Conservation (phyloP, 805 yeast genomes). For the Spathaspora hagerdaliae region DNA sequence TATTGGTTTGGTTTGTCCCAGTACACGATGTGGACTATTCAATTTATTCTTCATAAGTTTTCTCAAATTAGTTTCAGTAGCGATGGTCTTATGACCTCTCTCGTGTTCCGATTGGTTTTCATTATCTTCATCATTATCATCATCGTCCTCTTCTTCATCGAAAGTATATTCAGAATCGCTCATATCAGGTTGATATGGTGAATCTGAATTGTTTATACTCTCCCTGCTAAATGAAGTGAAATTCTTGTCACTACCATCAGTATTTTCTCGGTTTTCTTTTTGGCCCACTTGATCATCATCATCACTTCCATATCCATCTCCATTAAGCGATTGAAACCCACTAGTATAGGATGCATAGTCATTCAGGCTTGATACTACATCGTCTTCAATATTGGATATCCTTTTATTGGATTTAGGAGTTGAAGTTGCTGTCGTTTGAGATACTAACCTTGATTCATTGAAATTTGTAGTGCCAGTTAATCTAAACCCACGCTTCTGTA, state of each 20-base stretch:
- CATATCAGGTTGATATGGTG: background rate
- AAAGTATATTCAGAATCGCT: constrained; percentile 22
- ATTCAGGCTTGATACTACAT: constrained; percentile 3
- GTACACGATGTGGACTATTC: background rate
- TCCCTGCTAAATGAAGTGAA: background rate
- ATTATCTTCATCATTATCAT: background rate
- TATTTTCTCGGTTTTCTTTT: constrained; percentile 4
- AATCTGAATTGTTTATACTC: background rate
- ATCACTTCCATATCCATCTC: background rate
- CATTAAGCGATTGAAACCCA: constrained; percentile 18
- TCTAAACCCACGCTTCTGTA: constrained; percentile 31
- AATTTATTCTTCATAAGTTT: background rate
- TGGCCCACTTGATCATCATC: constrained; percentile 1
- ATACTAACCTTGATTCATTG: constrained; percentile 3
- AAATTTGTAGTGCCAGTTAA: background rate
- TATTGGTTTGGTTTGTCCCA: background rate
- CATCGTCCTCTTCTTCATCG: constrained; percentile 17
- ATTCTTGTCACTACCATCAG: background rate
- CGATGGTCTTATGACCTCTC: too few relatives aligned
- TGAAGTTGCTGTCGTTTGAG: constrained; percentile 31
- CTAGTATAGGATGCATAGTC: constrained; percentile 33
- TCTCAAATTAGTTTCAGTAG: background rate
- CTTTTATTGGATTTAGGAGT: constrained; percentile 31
- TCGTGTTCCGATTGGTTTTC: background rate
- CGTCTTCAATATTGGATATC: constrained; percentile 6